Base-by-base conservation (phyloP, 345 rosid species). In the Brassica juncea region DNA sequence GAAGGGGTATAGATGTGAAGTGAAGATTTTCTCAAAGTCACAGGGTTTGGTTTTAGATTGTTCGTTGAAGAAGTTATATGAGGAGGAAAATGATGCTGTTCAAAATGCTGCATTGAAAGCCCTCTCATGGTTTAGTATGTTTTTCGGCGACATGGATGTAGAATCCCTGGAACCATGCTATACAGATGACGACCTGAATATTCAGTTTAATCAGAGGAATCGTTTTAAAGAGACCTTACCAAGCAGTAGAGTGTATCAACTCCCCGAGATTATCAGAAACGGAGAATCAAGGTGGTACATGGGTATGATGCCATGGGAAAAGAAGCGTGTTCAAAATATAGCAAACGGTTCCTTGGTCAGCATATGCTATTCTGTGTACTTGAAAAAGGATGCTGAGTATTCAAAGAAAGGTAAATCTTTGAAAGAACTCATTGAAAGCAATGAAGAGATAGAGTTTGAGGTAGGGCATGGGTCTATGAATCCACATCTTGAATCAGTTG, bases 351-450 rank as follows among this genome's bases (percentile, higher is more conserved):
- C 59, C 7, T 15, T 16, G 59, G 59, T 54, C 4, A 54, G 25
- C 59, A 15, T 54, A 54, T 6, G 59, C 25, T 54, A 54, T 54
- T 54, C 59, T 54, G 59, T 54, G 59, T 54, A 2, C 59, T 54
- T 54, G 25, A 15, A 54, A 16, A 16, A 15, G 25, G 59, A 54
- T 47, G 55, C 16, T 47, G 16, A 47, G 16, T 47, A 1, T 54
- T 54, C 59, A 16, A 15, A 54, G 7, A 54, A 5, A 1, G 59
- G 59, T 2, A 54, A 15, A 54, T 54, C 59, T 6, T 15, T 16
- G 59, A 54, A 54, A 54, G 59, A 54, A 54, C 59, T 54, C 59
- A 54, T 54, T 54, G 59, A 54, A 14, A 54, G 59, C 59, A 54
- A 54, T 54, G 25, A 54, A 54, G 59, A 4, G 59, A 54, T 54